These are phyloP conservation scores for Podaxis sp. DNA, from an alignment of 768 basidiomycete species.

Conservation along the genomic window DNA sequence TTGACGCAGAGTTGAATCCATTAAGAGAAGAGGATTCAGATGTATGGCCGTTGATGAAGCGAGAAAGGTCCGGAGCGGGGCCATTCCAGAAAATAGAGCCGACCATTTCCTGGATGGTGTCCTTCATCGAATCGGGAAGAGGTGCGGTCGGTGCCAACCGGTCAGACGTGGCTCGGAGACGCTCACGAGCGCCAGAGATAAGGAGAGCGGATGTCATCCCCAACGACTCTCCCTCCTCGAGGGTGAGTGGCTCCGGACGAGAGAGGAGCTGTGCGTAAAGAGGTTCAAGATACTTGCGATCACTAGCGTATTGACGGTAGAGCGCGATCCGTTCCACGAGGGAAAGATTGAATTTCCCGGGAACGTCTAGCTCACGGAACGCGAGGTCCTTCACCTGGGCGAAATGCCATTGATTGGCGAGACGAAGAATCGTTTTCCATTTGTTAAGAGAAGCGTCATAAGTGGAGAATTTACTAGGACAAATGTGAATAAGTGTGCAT, in stretches of 20 bases:
- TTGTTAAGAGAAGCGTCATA: slow-evolving; percentile 49
- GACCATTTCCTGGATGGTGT: neutral
- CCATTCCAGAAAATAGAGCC: slow-evolving; percentile 1
- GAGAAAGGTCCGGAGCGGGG: neutral
- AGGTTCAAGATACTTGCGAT: slow-evolving; percentile 47
- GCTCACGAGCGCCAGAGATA: slow-evolving; percentile 53
- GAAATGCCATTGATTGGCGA: slow-evolving; percentile 61
- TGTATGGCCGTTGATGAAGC: neutral
- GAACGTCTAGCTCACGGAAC: slow-evolving; percentile 32
- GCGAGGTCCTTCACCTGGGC: slow-evolving; percentile 55
- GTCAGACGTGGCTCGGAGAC: slow-evolving; percentile 28
- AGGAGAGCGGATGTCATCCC: slow-evolving; percentile 51
- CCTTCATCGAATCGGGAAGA: slow-evolving; percentile 20
- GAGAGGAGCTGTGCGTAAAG: slow-evolving; percentile 56
- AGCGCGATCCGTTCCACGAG: slow-evolving; percentile 39
- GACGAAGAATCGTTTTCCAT: slow-evolving; percentile 60
- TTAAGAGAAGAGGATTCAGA: neutral
- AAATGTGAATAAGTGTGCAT: neutral
- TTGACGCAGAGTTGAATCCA: neutral
- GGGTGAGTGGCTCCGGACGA: slow-evolving; percentile 48
- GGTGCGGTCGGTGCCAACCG: slow-evolving; percentile 17
- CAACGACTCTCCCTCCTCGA: slow-evolving; percentile 56
- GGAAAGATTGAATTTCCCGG: neutral
- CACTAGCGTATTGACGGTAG: slow-evolving; percentile 53
- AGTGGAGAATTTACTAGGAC: slow-evolving; percentile 52